Percentiles rank a stretch among this genome's conserved stretches.
Conservation (phyloP, 148 eudicot species). For the Amaranthus cruentus region DNA sequence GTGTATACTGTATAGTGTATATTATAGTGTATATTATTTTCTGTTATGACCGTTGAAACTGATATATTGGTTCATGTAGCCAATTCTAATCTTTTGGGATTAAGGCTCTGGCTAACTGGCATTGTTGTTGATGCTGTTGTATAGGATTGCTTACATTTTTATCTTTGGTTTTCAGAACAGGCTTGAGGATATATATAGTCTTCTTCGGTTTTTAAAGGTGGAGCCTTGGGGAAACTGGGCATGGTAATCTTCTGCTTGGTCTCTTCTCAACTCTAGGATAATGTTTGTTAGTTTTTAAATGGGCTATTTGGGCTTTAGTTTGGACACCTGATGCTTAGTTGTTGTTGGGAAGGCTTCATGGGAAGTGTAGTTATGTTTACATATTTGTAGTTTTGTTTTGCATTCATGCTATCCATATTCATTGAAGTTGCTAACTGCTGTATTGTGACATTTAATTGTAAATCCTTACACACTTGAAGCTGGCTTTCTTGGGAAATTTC, state of each 20-base stretch:
- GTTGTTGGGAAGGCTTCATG: too few relatives aligned
- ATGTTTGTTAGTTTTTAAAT: not conserved
- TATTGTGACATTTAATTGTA: too few relatives aligned
- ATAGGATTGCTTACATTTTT: slow-evolving; percentile 20
- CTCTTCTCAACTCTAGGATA: not conserved
- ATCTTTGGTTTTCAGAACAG: slow-evolving; percentile 60
- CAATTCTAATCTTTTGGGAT: not conserved
- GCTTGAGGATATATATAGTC: slow-evolving; percentile 88
- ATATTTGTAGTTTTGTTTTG: too few relatives aligned
- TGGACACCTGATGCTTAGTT: too few relatives aligned
- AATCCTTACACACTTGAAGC: too few relatives aligned
- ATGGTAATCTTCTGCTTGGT: slow-evolving; percentile 50
- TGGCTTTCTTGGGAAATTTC: too few relatives aligned
- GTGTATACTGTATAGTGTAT: too few relatives aligned
- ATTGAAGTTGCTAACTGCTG: too few relatives aligned
- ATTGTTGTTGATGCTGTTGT: not conserved
- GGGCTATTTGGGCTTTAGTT: not conserved
- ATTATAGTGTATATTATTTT: too few relatives aligned
- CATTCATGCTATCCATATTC: too few relatives aligned
- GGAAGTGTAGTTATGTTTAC: too few relatives aligned
- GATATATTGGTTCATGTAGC: not conserved
- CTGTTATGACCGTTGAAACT: not conserved
- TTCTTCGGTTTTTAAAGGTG: slow-evolving; percentile 87
- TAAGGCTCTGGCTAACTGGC: too few relatives aligned
- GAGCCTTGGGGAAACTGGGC: slow-evolving; percentile 99